Evolutionary conservation across 306 rosid species (phyloP).

Genomic region (Gastrolobium bilobum): DNA sequence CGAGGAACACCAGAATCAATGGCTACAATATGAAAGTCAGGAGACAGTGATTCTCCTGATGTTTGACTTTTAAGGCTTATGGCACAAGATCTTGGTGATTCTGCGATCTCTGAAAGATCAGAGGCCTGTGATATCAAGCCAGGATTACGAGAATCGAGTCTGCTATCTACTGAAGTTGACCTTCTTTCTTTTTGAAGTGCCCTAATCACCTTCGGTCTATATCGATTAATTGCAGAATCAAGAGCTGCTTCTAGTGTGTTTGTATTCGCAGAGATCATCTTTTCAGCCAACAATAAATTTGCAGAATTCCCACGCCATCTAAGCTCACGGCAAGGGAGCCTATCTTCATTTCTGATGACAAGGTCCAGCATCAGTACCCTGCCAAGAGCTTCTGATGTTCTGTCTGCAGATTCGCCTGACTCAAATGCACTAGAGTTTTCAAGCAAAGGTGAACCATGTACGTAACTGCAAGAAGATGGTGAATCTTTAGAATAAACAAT

Average conservation of each 20-base stretch:
- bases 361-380: slow-evolving; percentile 92
- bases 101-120: slow-evolving; percentile 73
- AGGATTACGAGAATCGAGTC: slow-evolving; percentile 59
- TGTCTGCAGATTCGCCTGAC: slow-evolving; percentile 71
- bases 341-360: slow-evolving; percentile 96
- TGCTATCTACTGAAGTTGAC: slow-evolving; percentile 78
- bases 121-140: slow-evolving; percentile 68
- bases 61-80: slow-evolving; percentile 56
- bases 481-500: slow-evolving; percentile 39
- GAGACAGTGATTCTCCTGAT: slow-evolving; percentile 55
- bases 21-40: slow-evolving; percentile 80
- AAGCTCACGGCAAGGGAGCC: slow-evolving; percentile 92
- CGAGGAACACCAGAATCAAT: slow-evolving; percentile 98
- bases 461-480: slow-evolving; percentile 71
- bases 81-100: slow-evolving; percentile 71
- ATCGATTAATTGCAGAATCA: slow-evolving; percentile 72
- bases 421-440: slow-evolving; percentile 83
- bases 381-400: slow-evolving; percentile 83
- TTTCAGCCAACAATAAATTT: slow-evolving; percentile 84
- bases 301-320: slow-evolving; percentile 98
- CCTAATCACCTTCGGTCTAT: slow-evolving; percentile 69
- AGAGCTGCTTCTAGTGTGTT: slow-evolving; percentile 67
- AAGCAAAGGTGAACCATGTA: slow-evolving; percentile 93
- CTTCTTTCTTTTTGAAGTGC: slow-evolving; percentile 86
- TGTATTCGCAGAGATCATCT: slow-evolving; percentile 58